Conservation (phyloP, 2,329 filamentous ascomycete species). For the Calonectria montana region DNA sequence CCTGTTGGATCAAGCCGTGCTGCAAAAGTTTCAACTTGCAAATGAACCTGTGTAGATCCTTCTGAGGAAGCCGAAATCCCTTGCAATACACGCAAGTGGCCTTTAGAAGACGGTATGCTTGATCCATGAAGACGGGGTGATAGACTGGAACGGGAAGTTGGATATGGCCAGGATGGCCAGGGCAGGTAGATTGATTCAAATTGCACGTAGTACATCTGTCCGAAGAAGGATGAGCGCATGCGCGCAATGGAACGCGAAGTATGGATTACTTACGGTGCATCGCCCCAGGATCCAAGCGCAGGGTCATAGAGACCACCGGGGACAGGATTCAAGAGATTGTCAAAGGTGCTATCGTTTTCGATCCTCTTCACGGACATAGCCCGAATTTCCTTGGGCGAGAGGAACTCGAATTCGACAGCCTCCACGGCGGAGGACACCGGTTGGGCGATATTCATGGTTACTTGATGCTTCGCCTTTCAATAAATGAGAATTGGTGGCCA, state of each 20-base stretch:
- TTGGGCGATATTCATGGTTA: constrained; percentile 77
- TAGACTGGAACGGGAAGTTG: constrained; percentile 94
- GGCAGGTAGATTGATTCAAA: constrained; percentile 82
- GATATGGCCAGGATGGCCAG: constrained; percentile 95
- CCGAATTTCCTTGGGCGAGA: constrained; percentile 85
- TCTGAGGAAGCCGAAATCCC: constrained; percentile 81
- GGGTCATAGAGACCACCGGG: constrained; percentile 93
- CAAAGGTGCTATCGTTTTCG: constrained; percentile 93
- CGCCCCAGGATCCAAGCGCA: constrained; percentile 89
- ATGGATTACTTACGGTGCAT: constrained; percentile 72
- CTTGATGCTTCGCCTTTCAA: constrained; percentile 28
- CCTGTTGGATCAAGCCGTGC: constrained; percentile 81
- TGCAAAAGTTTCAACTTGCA: constrained; percentile 90
- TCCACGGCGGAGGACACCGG: constrained; percentile 86
- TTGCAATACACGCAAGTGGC: constrained; percentile 94
- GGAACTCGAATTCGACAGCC: constrained; percentile 89
- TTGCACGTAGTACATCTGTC: constrained; percentile 91
- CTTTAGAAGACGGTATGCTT: constrained; percentile 85
- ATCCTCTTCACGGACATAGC: constrained; percentile 93
- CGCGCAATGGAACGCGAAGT: neutral
- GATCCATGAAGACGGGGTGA: constrained; percentile 96
- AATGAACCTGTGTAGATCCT: constrained; percentile 80
- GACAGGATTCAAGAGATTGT: constrained; percentile 88
- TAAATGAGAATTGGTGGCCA: constrained; percentile 34
- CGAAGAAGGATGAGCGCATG: constrained; percentile 21